A percentile compares a stretch with the other conserved stretches of the same genome.
These are phyloP conservation scores for Aspergillus sp. DNA, from an alignment of 2,329 filamentous ascomycete genomes.

Conservation along the genomic window DNA sequence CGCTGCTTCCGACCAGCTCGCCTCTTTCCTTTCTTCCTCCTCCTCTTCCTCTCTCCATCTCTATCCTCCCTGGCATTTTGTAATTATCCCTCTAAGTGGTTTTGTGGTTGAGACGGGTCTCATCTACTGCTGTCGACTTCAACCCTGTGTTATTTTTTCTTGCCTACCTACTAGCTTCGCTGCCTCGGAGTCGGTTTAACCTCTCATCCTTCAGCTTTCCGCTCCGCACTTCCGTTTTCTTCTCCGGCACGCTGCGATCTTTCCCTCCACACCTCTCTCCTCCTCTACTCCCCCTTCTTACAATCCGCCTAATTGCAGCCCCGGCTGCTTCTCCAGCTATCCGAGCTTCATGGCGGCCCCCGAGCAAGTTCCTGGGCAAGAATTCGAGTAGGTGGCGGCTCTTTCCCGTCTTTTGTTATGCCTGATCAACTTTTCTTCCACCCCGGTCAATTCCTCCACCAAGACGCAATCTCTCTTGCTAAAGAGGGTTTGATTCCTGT, in stretches of 20 bases:
- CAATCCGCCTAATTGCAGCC: slow-evolving; percentile 23
- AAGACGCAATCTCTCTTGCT: not conserved
- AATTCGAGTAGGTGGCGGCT: slow-evolving; percentile 45
- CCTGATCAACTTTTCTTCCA: not conserved
- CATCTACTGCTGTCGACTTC: not conserved
- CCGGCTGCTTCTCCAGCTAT: slow-evolving; percentile 36
- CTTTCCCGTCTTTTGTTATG: slow-evolving; percentile 1
- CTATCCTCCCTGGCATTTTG: slow-evolving; percentile 1
- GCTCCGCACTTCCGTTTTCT: slow-evolving; percentile 19
- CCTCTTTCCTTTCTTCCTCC: slow-evolving; percentile 1
- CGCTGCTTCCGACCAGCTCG: slow-evolving; percentile 2
- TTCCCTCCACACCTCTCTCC: not conserved
- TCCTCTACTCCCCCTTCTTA: slow-evolving; percentile 2
- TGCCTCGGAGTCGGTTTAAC: slow-evolving; percentile 4
- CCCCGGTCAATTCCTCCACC: not conserved
- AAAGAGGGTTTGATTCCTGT: not conserved
- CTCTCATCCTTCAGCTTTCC: slow-evolving; percentile 9
- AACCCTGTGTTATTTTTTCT: not conserved
- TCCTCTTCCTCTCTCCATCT: not conserved
- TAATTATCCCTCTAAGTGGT: not conserved
- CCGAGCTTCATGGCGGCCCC: slow-evolving; percentile 41
- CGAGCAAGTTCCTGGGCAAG: slow-evolving; percentile 43
- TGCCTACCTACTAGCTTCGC: slow-evolving; percentile 2
- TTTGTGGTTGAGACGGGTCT: slow-evolving; percentile 6
- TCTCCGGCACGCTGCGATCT: slow-evolving; percentile 13